Conservation (phyloP, 495 filamentous ascomycete species). For the Penicillium atrosanguineum region DNA sequence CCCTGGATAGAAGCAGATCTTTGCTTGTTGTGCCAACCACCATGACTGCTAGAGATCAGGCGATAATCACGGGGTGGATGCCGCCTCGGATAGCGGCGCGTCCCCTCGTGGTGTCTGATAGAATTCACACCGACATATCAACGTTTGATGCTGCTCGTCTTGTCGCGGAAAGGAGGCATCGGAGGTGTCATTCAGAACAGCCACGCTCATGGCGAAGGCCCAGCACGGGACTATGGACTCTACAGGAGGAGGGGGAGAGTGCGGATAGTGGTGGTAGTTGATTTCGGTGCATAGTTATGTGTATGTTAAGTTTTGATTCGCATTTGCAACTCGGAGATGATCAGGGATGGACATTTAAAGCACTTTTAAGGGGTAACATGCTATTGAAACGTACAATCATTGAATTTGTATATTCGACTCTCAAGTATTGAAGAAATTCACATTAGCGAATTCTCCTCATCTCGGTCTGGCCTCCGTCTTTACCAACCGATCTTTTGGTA, state of each 20-base stretch:
- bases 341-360: too few relatives aligned
- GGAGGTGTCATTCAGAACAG: constrained; percentile 44
- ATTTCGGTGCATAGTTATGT: background rate
- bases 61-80: constrained; percentile 28
- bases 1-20: constrained; percentile 34
- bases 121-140: background rate
- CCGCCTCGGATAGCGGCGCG: constrained; percentile 10
- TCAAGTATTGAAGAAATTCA: too few relatives aligned
- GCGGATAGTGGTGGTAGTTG: background rate
- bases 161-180: constrained; percentile 30
- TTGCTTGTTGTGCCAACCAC: constrained; percentile 34
- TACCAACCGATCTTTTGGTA: too few relatives aligned
- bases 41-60: constrained; percentile 15
- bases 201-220: constrained; percentile 42
- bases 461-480: too few relatives aligned
- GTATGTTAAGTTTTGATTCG: background rate
- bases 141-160: constrained; percentile 10
- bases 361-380: too few relatives aligned
- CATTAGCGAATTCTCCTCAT: too few relatives aligned
- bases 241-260: constrained; percentile 25
- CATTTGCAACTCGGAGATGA: too few relatives aligned
- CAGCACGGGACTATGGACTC: constrained; percentile 38
- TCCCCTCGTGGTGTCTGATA: constrained; percentile 10
- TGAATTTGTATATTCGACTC: too few relatives aligned
- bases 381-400: too few relatives aligned